phyloP scores from a whole-genome alignment of 352 stramenopile genomes.

The Nothophytophthora sp. region DNA sequence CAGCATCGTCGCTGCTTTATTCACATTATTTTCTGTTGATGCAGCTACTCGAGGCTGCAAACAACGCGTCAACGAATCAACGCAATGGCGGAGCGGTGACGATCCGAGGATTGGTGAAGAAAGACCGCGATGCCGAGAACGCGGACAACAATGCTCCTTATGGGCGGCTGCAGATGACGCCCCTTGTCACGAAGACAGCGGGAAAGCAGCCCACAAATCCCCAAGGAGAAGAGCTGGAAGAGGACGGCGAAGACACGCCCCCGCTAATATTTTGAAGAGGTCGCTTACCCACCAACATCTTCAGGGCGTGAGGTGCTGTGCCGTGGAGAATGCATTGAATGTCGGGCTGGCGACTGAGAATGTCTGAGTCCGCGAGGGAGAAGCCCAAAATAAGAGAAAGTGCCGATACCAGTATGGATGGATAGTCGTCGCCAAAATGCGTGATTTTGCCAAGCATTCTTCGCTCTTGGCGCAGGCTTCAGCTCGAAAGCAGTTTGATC shows the following conservation, averaged over 20 bases:
- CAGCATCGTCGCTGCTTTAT: not conserved
- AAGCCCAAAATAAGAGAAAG: no score
- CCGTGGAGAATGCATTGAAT: no score
- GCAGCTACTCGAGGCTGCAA: constrained; percentile 23
- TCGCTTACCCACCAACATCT: no score
- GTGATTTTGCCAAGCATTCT: no score
- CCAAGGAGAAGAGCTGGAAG: constrained; percentile 9
- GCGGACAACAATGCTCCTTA: constrained; percentile 7
- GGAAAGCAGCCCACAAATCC: not conserved
- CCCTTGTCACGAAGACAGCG: constrained; percentile 23
- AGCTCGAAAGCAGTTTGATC: no score
- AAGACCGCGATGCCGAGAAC: constrained; percentile 15
- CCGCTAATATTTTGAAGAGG: constrained; percentile 28
- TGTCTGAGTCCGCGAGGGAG: no score
- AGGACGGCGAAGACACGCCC: constrained; percentile 25
- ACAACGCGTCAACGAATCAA: constrained; percentile 1
- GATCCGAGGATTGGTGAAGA: constrained; percentile 26
- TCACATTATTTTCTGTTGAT: no score
- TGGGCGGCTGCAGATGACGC: constrained; percentile 14
- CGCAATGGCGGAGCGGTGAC: constrained; percentile 11
- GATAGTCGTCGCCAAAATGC: no score
- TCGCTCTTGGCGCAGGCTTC: no score
- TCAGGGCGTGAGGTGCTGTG: no score
- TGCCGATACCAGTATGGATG: no score
- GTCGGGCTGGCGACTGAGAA: no score